Evolutionary conservation across 2,329 filamentous ascomycete species (phyloP), one percentile per base, ranked within the genome.

Genomic region (Talaromyces verruculosus): DNA sequence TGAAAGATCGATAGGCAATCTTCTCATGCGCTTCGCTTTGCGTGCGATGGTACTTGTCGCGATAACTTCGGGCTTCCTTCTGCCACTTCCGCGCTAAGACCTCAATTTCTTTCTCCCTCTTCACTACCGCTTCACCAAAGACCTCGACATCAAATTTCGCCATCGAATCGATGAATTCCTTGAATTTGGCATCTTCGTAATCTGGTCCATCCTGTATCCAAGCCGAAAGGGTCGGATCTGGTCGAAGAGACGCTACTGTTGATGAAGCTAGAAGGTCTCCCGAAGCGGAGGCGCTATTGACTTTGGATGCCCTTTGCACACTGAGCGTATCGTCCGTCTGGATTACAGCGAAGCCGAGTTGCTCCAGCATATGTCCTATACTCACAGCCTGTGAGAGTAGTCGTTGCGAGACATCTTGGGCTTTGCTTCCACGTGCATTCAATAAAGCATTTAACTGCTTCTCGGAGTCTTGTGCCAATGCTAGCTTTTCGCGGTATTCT

Each of bases 1-100:
- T 98, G 82, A 99, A 99, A 61, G 94, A 89, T 67, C 90, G 90
- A 76, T 95, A 97, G 1, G 95, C 93, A 74, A 99, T 97, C 82
- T 98, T 98, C 71, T 97, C 92, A 72, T 97, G 92, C 0, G 92
- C 89, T 73, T 98, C 95, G 72, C 89, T 90, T 70, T 96, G 91
- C 55, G 89, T 83, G 15, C 85, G 82, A 70, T 96, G 91, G 8
- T 92, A 90, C 74, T 93, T 93, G 70, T 98, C 95, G 13, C 94
- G 88, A 73, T 97, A 97, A 1, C 87, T 86, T 39, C 92, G 88
- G 35, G 91, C 89, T 75, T 99, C 95, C 67, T 92, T 92, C 73
- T 95, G 93, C 83, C 93, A 93, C 79, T 97, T 98, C 65, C 93
- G 91, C 19, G 93, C 93, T 67, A 95, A 90, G 71, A 95, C 89